phyloP scores from a whole-genome alignment of 2,329 filamentous ascomycete genomes.

The Leptographium lundbergii region DNA sequence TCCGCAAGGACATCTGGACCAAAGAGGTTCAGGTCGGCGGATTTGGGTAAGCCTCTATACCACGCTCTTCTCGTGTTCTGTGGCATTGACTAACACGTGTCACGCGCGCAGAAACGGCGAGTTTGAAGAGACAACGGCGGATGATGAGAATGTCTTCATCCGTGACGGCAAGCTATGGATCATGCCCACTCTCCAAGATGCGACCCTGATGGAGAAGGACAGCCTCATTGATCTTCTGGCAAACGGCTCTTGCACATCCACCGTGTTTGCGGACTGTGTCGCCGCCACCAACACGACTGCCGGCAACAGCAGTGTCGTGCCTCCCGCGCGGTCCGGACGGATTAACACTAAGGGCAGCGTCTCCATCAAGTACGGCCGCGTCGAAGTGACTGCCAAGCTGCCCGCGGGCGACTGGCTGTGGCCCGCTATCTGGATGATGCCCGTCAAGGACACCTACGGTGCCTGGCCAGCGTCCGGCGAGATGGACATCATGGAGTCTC shows the following conservation, averaged over 20 bases:
- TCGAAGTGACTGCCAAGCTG: slow-evolving; percentile 67
- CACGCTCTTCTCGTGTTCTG: background rate
- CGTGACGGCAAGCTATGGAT: slow-evolving; percentile 58
- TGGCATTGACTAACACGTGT: background rate
- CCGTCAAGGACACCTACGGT: slow-evolving; percentile 58
- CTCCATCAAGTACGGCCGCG: slow-evolving; percentile 65
- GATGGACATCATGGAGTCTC: slow-evolving; percentile 71
- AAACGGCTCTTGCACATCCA: slow-evolving; percentile 56
- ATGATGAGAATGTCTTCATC: slow-evolving; percentile 63
- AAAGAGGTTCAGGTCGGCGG: slow-evolving; percentile 65
- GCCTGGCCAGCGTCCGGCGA: slow-evolving; percentile 69
- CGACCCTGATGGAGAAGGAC: slow-evolving; percentile 50
- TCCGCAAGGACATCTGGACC: slow-evolving; percentile 53
- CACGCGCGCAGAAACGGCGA: slow-evolving; percentile 51
- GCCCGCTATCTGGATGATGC: slow-evolving; percentile 89
- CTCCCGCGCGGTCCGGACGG: slow-evolving; percentile 65
- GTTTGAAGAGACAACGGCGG: slow-evolving; percentile 63
- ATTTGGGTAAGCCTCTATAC: slow-evolving; percentile 47
- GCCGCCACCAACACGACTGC: slow-evolving; percentile 58
- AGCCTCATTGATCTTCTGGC: slow-evolving; percentile 54
- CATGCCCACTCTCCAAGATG: slow-evolving; percentile 65
- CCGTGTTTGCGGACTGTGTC: slow-evolving; percentile 47
- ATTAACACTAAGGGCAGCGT: slow-evolving; percentile 62
- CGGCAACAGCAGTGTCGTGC: slow-evolving; percentile 61
- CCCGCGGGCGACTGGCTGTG: slow-evolving; percentile 76